Percentiles rank a stretch among this genome's conserved stretches.
Evolutionary conservation across 2,329 filamentous ascomycete genomes (phyloP).

Genomic region (Pseudogymnoascus sp.): DNA sequence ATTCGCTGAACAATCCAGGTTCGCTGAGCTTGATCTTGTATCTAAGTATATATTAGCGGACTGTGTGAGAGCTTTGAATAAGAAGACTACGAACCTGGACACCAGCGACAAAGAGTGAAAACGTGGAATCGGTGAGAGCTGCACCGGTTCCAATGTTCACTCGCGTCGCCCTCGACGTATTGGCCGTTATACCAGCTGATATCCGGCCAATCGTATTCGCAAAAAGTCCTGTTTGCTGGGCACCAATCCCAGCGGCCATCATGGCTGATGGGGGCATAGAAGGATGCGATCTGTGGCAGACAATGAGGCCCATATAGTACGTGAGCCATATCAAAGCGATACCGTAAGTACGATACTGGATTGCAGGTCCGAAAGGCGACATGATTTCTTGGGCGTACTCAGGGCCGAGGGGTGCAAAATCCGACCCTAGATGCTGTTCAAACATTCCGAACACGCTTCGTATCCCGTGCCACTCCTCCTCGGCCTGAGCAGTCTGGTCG

Average conservation of each 20-base stretch:
- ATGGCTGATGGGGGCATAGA: conserved; percentile 87
- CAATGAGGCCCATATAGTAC: conserved; percentile 76
- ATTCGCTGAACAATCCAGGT: conserved; percentile 69
- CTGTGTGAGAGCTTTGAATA: neutral
- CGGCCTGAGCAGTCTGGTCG: conserved; percentile 19
- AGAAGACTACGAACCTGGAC: conserved; percentile 48
- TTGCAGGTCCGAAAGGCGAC: conserved; percentile 73
- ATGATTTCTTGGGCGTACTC: conserved; percentile 55
- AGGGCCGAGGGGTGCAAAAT: conserved; percentile 66
- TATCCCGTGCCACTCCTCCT: conserved; percentile 68
- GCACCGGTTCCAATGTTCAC: conserved; percentile 73
- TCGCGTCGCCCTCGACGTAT: conserved; percentile 36
- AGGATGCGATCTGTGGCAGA: conserved; percentile 75
- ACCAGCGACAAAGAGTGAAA: conserved; percentile 79
- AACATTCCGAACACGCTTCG: conserved; percentile 62
- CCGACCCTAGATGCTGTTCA: conserved; percentile 55
- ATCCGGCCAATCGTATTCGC: conserved; percentile 75
- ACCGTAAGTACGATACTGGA: conserved; percentile 79
- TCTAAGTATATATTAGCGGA: conserved; percentile 40
- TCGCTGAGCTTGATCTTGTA: conserved; percentile 61
- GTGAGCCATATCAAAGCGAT: conserved; percentile 83
- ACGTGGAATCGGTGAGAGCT: conserved; percentile 72
- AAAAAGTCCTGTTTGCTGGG: conserved; percentile 59
- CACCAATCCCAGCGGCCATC: conserved; percentile 73
- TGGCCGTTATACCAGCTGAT: conserved; percentile 57